Conservation (phyloP, 768 basidiomycete genomes). For the Pisolithus orientalis region DNA sequence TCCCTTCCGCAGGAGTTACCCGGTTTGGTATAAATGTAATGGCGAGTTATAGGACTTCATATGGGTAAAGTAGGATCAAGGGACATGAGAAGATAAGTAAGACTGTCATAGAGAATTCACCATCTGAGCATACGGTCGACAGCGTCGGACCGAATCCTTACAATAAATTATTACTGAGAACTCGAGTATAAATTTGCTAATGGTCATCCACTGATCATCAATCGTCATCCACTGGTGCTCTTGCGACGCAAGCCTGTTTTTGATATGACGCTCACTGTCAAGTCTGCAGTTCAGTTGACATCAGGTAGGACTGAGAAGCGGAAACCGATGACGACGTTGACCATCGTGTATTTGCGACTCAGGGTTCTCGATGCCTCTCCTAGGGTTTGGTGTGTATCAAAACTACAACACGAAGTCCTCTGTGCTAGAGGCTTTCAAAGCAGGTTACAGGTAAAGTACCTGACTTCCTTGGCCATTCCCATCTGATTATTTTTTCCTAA, state of each 20-base stretch:
- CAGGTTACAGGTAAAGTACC: conserved; percentile 51
- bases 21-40: not conserved
- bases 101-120: no score
- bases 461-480: not conserved
- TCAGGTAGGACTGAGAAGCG: conserved; percentile 26
- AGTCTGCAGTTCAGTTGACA: conserved; percentile 27
- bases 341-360: not conserved
- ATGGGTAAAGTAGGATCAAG: no score
- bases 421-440: conserved; percentile 54
- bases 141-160: no score
- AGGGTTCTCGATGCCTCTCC: conserved; percentile 55
- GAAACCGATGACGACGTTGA: conserved; percentile 3
- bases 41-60: no score
- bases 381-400: conserved; percentile 70
- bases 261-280: conserved; percentile 23
- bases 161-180: no score
- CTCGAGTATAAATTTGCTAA: no score
- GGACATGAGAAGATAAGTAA: no score
- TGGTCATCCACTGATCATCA: not conserved
- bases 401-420: conserved; percentile 53
- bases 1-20: not conserved
- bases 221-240: not conserved
- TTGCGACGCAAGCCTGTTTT: not conserved
- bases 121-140: no score
- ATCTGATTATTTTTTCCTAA: not conserved